Base-by-base conservation (phyloP, 2,329 filamentous ascomycete species). In the Alternaria conjuncta region DNA sequence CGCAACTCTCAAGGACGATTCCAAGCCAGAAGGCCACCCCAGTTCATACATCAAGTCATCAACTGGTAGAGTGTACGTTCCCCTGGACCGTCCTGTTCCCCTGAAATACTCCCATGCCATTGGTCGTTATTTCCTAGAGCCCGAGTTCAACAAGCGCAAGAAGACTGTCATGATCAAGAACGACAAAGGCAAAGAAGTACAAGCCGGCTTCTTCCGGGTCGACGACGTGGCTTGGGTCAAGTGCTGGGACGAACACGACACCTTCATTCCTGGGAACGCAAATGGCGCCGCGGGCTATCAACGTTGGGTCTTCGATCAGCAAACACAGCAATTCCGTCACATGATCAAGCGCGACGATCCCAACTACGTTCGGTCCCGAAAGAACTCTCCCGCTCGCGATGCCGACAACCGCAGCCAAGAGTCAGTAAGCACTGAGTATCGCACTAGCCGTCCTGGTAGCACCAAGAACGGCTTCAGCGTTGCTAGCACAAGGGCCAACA, bases 181-280 rank as follows among this genome's bases (percentile, higher is more conserved):
- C 57, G 73, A 78, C 18, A 78, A 79, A 43, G 79, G 78, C 56
- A 79, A 78, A 58, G 73, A 75, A 10, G 74, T 81, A 55, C 72
- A 78, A 65, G 79, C 81, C 18, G 76, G 82, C 60, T 86, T 85
- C 75, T 85, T 86, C 75, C 80, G 77, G 12, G 80, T 86, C 26
- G 84, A 86, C 60, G 82, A 85, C 53, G 83, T 81, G 36, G 79
- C 82, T 57, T 86, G 83, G 83, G 83, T 86, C 41, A 79, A 83
- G 43, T 84, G 82, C 64, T 85, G 83, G 83, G 83, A 85, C 67
- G 75, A 79, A 21, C 74, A 84, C 44, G 84, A 83, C 57, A 79
- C 76, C n/a, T 86, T 86, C 71, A 82, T 85, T 46, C 82, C 82
- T 5, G 84, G 83, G 1, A 83, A 83, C 5, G 54, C 57, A 30